Evolutionary conservation across 495 filamentous ascomycete species (phyloP).

Genomic region (Astrothelium macrocarpum): DNA sequence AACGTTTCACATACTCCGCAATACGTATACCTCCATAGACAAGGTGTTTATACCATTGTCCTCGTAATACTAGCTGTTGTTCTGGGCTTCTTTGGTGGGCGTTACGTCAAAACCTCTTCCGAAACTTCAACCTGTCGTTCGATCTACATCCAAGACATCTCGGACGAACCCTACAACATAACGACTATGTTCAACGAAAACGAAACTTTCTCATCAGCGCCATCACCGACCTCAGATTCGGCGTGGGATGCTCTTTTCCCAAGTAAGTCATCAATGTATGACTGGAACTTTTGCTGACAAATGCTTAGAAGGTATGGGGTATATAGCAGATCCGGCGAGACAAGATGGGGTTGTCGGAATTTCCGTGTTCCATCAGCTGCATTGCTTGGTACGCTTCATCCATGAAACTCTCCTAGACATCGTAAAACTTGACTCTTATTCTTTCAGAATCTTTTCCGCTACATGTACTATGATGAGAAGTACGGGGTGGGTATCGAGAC

Average conservation of each 20-base stretch:
- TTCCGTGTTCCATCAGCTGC: neutral
- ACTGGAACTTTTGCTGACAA: neutral
- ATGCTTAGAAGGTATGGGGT: neutral
- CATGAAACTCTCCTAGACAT: neutral
- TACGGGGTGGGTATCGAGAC: neutral
- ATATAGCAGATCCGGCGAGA: neutral
- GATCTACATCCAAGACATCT: neutral
- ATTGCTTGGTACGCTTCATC: neutral
- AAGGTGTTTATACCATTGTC: too few relatives aligned
- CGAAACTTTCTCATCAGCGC: neutral
- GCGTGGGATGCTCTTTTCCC: neutral
- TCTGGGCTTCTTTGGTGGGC: too few relatives aligned
- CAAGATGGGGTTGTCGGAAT: neutral
- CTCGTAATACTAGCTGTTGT: too few relatives aligned
- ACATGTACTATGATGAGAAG: neutral
- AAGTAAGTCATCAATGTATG: neutral
- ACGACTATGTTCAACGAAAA: neutral
- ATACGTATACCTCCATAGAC: too few relatives aligned
- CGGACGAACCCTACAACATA: neutral
- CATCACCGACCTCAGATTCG: neutral
- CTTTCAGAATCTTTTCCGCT: neutral
- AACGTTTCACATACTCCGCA: too few relatives aligned
- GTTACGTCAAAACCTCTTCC: neutral
- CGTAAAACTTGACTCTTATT: neutral
- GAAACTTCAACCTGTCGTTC: neutral